Base-by-base conservation (phyloP, 176 grass and related monocot genomes). In the Hordeum marinum region DNA sequence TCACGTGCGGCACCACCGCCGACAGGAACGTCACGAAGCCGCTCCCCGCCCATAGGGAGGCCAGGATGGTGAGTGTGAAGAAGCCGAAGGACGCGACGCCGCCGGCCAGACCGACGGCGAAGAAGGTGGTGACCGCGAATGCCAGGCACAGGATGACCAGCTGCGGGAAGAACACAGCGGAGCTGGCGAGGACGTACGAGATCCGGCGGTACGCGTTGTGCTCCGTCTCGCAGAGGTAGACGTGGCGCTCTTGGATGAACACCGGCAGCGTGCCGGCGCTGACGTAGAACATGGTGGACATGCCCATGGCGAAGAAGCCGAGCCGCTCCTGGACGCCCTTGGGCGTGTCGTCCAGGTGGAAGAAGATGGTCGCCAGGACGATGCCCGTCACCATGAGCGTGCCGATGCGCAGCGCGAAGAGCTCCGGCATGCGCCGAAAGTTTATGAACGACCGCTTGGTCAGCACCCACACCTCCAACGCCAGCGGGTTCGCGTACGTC, bases 231-330 rank as follows among this genome's bases (percentile, higher is more conserved):
- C 93, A 85, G 0, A 95, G 84, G 82, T 91, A 98, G 89, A 98
- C 93, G 84, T 93, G 90, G 13, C 95, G 93, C 78, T 98, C 95
- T 69, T 98, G 95, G 18, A 98, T 76, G 88, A 98, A 98, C 5
- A 98, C 93, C 0, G 93, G 95, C 23, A 98, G 87, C 34, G 93
- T 93, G 88, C 95, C 93, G 64, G 89, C 91, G 64, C 95, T 95
- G 5, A 94, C 90, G 89, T 98, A 98, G 91, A 95, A 98, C 87
- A 93, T 95, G 39, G 95, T 95, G 1, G 95, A 95, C 95, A 98
- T 95, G 1, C 50, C 90, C 73, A 98, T 93, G 80, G 95, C 89
- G 86, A 98, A 93, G 89, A 98, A 98, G 0, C 93, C 95, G 3
- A 95, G 80, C 6, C 95, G 89, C 72, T 98, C 95, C 64, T 93